These are phyloP conservation scores for Phanerochaete sordida DNA, from an alignment of 768 basidiomycete species.

Conservation along the genomic window DNA sequence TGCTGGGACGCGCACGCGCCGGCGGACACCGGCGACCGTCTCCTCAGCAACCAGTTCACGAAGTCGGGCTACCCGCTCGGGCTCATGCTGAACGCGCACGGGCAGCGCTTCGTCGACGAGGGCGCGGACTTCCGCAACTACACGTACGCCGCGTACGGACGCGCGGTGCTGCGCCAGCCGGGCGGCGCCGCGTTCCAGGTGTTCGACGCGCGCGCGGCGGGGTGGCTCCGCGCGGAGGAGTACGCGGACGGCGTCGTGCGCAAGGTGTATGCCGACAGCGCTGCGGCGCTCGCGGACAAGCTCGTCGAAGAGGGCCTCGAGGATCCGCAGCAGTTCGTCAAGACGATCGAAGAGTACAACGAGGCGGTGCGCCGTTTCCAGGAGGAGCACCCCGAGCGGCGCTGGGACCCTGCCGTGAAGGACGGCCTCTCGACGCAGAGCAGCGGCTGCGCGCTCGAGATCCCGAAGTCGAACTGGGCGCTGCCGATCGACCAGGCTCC, in stretches of 20 bases:
- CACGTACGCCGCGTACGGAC: slow-evolving; percentile 68
- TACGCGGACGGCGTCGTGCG: slow-evolving; percentile 61
- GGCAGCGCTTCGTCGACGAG: slow-evolving; percentile 66
- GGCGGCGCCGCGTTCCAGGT: slow-evolving; percentile 62
- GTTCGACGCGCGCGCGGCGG: slow-evolving; percentile 48
- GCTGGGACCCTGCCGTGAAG: slow-evolving; percentile 64
- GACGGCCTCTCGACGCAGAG: slow-evolving; percentile 57
- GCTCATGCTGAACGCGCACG: slow-evolving; percentile 59
- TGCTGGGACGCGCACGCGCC: slow-evolving; percentile 67
- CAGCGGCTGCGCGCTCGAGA: slow-evolving; percentile 26
- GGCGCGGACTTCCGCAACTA: slow-evolving; percentile 71
- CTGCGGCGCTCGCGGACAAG: slow-evolving; percentile 49
- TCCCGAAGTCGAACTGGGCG: slow-evolving; percentile 71
- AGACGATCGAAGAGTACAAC: slow-evolving; percentile 51
- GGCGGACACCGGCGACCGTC: slow-evolving; percentile 46
- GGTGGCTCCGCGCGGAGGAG: slow-evolving; percentile 55
- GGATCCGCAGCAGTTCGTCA: slow-evolving; percentile 37
- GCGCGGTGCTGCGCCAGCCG: slow-evolving; percentile 54
- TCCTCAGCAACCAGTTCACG: slow-evolving; percentile 65
- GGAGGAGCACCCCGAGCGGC: slow-evolving; percentile 28
- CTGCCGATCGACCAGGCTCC: slow-evolving; percentile 48
- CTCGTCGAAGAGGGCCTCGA: slow-evolving; percentile 44
- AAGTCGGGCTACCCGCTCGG: slow-evolving; percentile 74
- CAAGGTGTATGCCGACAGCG: slow-evolving; percentile 43
- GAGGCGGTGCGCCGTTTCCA: slow-evolving; percentile 38